phyloP scores from a whole-genome alignment of 2,329 filamentous ascomycete species.

The Fusarium keratoplasticum region DNA sequence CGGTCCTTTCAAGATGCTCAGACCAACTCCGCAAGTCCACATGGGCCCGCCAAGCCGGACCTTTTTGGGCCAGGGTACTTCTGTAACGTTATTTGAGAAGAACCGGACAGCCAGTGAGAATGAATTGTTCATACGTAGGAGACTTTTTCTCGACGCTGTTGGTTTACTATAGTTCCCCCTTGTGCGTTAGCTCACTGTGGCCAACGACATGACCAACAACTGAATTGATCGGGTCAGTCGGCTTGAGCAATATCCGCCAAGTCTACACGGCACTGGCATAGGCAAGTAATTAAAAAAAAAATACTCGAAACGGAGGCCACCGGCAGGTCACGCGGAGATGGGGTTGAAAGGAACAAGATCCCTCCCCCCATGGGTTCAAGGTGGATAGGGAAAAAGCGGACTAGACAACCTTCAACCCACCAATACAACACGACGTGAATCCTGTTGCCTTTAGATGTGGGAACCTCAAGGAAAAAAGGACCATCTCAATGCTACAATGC shows the following conservation, averaged over 20 bases:
- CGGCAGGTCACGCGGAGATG: neutral
- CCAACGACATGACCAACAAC: neutral
- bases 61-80: neutral
- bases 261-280: neutral
- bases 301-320: neutral
- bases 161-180: neutral
- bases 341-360: neutral
- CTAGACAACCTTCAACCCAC: neutral
- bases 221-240: neutral
- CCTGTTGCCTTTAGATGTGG: neutral
- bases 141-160: neutral
- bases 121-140: neutral
- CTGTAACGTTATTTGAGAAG: neutral
- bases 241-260: neutral
- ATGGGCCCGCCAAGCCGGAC: conserved; percentile 1
- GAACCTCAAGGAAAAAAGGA: neutral
- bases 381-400: neutral
- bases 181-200: neutral
- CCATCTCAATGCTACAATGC: neutral
- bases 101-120: neutral
- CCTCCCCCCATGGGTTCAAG: neutral
- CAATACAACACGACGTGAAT: neutral
- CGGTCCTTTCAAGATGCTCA: conserved; percentile 2
- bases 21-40: neutral
- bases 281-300: neutral